Evolutionary conservation across 805 yeast genomes (phyloP).

Genomic region (Komagataella phaffii): DNA sequence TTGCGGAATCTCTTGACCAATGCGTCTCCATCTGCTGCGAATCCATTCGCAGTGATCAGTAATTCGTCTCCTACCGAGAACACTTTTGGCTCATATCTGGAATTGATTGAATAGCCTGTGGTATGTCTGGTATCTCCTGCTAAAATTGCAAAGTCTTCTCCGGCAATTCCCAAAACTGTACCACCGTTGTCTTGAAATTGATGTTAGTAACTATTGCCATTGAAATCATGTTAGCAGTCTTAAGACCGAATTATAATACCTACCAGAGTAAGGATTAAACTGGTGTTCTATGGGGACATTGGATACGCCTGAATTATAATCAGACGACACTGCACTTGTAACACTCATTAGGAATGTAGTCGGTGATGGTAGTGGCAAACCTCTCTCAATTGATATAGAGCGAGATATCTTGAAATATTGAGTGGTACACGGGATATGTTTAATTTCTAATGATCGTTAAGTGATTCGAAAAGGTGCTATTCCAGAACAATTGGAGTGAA

Average conservation of each 20-base stretch:
- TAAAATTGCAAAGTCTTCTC: conserved; percentile 89
- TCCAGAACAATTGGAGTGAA: too few species aligned
- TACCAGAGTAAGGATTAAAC: conserved; percentile 73
- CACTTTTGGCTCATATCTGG: conserved; percentile 85
- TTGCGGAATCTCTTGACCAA: conserved; percentile 61
- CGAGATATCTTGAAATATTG: background rate
- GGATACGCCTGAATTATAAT: background rate
- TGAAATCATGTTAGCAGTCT: background rate
- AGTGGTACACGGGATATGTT: background rate
- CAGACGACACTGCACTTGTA: background rate
- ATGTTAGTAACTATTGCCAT: background rate
- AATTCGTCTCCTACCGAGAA: conserved; percentile 81
- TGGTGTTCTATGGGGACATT: conserved; percentile 72
- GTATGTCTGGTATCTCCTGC: conserved; percentile 99
- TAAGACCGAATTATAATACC: conserved; percentile 6
- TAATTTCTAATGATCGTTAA: too few species aligned
- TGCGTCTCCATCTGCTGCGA: conserved; percentile 89
- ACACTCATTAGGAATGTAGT: background rate
- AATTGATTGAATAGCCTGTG: conserved; percentile 84
- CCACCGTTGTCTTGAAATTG: conserved; percentile 69
- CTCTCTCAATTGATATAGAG: background rate
- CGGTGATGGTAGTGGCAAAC: background rate
- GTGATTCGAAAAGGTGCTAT: too few species aligned
- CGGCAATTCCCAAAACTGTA: conserved; percentile 94
- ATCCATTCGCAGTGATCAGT: conserved; percentile 87